Evolutionary conservation across 192 early-diverging fungal species (phyloP).

Genomic region (Coemansia sp.): DNA sequence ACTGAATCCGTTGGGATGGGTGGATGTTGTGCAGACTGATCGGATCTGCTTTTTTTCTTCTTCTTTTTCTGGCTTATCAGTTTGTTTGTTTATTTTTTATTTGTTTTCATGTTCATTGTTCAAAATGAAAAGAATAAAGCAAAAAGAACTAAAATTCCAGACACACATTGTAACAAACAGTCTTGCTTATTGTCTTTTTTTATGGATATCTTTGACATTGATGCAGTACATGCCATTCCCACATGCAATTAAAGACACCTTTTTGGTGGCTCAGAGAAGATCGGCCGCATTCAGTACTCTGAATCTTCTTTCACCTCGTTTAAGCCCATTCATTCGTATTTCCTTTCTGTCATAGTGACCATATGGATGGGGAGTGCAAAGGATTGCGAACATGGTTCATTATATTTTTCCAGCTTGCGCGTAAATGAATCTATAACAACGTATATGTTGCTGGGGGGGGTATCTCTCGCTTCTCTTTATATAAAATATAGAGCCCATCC

Average conservation of each 20-base stretch:
- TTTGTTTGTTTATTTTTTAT: neutral
- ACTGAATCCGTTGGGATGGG: neutral
- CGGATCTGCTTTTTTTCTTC: no score
- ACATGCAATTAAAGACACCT: neutral
- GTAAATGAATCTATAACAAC: neutral
- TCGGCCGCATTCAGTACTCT: neutral
- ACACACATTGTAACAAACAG: neutral
- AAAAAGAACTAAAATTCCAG: neutral
- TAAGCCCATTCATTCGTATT: neutral
- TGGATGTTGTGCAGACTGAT: no score
- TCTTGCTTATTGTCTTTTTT: no score
- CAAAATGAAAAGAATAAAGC: neutral
- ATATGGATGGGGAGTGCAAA: neutral
- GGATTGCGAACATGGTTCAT: constrained; percentile 3
- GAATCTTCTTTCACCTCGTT: no score
- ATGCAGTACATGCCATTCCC: neutral
- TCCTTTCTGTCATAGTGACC: neutral
- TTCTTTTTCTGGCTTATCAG: no score
- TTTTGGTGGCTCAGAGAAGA: constrained; percentile 2
- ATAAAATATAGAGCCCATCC: neutral
- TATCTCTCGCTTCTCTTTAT: no score
- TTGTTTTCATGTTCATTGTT: neutral
- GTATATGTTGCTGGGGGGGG: neutral
- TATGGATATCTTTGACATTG: no score
- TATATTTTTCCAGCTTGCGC: neutral